A percentile compares a stretch with the other conserved stretches of the same genome.
Evolutionary conservation across 2,329 filamentous ascomycete genomes (phyloP).

Genomic region (Chaetomiaceae sp.): DNA sequence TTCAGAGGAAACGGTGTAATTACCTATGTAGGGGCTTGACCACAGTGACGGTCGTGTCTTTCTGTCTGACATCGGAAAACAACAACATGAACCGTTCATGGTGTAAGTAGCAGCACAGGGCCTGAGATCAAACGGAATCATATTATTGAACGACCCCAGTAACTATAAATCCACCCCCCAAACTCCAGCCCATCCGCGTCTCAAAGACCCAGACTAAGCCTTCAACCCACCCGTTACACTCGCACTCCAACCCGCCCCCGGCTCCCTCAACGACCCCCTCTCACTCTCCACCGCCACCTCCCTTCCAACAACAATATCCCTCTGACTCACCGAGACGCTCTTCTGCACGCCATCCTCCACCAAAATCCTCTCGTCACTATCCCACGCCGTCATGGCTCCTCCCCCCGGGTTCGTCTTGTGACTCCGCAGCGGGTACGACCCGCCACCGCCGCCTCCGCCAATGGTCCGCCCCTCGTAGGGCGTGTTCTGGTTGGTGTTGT

Average conservation of each 20-base stretch:
- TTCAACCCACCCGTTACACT: background rate
- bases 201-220: too few species aligned
- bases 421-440: background rate
- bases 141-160: too few species aligned
- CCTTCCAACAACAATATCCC: background rate
- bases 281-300: background rate
- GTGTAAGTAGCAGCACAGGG: too few species aligned
- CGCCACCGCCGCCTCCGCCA: background rate
- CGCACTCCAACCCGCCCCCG: background rate
- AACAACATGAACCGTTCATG: too few species aligned
- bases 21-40: too few species aligned
- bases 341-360: background rate
- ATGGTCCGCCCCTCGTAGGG: background rate
- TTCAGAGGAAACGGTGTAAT: too few species aligned
- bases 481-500: background rate
- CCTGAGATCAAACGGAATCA: too few species aligned
- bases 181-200: too few species aligned
- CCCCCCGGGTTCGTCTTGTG: background rate
- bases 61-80: too few species aligned
- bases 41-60: too few species aligned
- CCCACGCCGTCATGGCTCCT: background rate
- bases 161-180: too few species aligned
- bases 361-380: conserved; percentile 2
- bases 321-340: background rate
- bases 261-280: background rate